These are phyloP conservation scores for Neltuma alba DNA, from an alignment of 306 rosid genomes.

Conservation along the genomic window DNA sequence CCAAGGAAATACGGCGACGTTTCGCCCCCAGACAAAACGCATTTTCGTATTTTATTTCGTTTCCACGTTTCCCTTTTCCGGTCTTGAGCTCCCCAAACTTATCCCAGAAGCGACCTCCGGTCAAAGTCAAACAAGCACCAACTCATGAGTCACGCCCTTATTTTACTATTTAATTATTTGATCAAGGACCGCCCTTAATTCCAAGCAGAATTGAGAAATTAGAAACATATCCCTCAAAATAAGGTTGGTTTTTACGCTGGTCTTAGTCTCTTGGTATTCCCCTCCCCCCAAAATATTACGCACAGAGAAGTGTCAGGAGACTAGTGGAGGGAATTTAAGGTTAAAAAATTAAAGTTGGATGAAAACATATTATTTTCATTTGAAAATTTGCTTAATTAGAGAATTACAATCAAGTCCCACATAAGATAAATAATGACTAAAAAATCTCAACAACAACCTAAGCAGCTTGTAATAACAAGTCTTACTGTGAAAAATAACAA, in stretches of 20 bases:
- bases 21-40: constrained; percentile 28
- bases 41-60: constrained; percentile 21
- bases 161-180: background rate
- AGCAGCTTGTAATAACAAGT: no score
- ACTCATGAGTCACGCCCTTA: no score
- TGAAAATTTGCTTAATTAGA: no score
- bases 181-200: background rate
- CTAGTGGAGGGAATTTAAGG: background rate
- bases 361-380: no score
- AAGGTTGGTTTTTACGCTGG: background rate
- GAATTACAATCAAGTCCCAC: no score
- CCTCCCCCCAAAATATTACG: background rate
- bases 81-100: constrained; percentile 40
- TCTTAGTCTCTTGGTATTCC: background rate
- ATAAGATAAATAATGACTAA: no score
- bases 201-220: background rate
- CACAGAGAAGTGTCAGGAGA: background rate
- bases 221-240: constrained; percentile 18
- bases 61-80: constrained; percentile 7
- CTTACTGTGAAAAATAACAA: no score
- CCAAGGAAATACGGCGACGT: constrained; percentile 37
- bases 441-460: no score
- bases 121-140: background rate
- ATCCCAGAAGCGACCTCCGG: constrained; percentile 35
- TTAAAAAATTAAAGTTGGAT: no score